These are phyloP conservation scores for Teratosphaeria epicoccoides DNA, from an alignment of 2,329 filamentous ascomycete species.

Conservation along the genomic window DNA sequence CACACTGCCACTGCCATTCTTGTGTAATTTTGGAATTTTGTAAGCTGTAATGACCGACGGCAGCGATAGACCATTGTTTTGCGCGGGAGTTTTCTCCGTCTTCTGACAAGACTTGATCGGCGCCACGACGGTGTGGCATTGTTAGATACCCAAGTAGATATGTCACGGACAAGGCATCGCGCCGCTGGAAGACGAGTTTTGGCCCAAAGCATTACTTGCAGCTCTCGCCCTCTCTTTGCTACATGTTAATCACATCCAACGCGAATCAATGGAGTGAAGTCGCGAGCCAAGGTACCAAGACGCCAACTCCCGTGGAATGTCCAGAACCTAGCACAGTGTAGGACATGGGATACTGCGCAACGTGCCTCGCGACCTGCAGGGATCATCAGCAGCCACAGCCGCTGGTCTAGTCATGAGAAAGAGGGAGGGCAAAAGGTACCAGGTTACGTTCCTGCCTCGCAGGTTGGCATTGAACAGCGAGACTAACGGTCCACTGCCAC, in stretches of 20 bases:
- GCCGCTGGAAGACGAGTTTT: conserved; percentile 1
- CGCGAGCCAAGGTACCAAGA: not conserved
- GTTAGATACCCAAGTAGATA: not conserved
- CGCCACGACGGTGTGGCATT: not conserved
- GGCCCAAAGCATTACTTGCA: not conserved
- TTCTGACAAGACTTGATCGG: not conserved
- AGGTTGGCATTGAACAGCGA: not conserved
- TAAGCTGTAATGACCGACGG: conserved; percentile 1
- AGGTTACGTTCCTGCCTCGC: not conserved
- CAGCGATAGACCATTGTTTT: not conserved
- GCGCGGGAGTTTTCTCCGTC: not conserved
- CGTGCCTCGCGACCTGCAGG: not conserved
- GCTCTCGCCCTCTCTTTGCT: not conserved
- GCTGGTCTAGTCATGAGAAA: not conserved
- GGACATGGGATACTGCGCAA: not conserved
- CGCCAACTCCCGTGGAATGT: no score
- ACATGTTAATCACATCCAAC: no score
- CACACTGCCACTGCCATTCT: not conserved
- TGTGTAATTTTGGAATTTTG: not conserved
- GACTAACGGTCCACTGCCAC: not conserved
- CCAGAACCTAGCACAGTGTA: not conserved
- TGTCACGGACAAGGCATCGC: not conserved
- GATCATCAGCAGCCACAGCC: not conserved
- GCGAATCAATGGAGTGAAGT: no score
- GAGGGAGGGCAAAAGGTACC: no score